phyloP scores from a whole-genome alignment of 2,329 filamentous ascomycete genomes.

The Aspergillus fumigatus region DNA sequence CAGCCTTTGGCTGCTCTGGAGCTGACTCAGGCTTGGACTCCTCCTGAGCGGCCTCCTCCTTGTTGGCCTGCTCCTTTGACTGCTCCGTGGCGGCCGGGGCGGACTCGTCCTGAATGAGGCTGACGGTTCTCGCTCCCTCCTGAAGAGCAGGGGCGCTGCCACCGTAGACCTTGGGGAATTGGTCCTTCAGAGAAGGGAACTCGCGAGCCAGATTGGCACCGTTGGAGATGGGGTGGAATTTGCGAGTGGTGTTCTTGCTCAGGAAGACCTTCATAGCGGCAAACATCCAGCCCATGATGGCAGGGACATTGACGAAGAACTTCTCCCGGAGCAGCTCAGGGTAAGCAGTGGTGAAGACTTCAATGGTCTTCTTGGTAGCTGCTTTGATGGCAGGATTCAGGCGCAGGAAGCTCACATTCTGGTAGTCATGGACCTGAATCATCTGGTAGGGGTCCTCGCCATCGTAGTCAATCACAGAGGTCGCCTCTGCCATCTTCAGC shows the following conservation, averaged over 20 bases:
- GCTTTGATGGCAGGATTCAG: constrained; percentile 72
- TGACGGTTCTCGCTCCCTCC: constrained; percentile 31
- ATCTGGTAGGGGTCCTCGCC: constrained; percentile 80
- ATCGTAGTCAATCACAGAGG: constrained; percentile 59
- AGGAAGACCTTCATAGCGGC: constrained; percentile 70
- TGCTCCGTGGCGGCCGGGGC: constrained; percentile 6
- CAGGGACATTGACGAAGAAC: constrained; percentile 92
- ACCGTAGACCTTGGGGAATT: constrained; percentile 73
- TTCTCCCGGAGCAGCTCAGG: constrained; percentile 86
- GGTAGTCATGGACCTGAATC: constrained; percentile 91
- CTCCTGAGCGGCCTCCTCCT: constrained; percentile 13
- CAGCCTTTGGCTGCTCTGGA: constrained; percentile 15
- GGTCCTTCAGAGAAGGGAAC: constrained; percentile 54
- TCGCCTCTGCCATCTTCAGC: constrained; percentile 66
- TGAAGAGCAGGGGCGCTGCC: constrained; percentile 59
- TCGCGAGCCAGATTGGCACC: constrained; percentile 65
- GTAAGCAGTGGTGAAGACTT: constrained; percentile 75
- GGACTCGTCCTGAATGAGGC: constrained; percentile 23
- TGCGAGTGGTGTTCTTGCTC: constrained; percentile 67
- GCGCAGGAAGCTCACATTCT: constrained; percentile 78
- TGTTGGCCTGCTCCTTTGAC: constrained; percentile 13
- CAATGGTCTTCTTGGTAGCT: constrained; percentile 75
- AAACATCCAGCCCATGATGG: constrained; percentile 86
- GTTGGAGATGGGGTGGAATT: constrained; percentile 73
- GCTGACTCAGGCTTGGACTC: constrained; percentile 7